Percentiles rank a stretch among this genome's conserved stretches.
Conservation (phyloP, 1,284 basidiomycete species). For the Laetiporus sulphureus region DNA sequence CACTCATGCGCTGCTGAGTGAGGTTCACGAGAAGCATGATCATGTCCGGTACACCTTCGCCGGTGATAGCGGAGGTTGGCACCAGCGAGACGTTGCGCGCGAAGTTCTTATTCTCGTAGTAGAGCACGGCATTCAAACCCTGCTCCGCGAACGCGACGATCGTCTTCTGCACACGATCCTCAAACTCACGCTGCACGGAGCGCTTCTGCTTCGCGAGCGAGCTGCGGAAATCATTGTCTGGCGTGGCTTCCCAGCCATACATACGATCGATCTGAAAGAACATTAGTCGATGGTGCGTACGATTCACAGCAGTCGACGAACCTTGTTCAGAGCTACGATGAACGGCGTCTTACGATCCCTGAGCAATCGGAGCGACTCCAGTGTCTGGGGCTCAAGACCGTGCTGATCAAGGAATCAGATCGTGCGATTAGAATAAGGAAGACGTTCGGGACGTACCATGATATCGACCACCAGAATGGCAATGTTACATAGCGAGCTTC, state of each 20-base stretch:
- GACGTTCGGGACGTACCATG: conserved; percentile 54
- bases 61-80: conserved; percentile 96
- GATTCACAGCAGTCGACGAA: conserved; percentile 16
- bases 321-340: conserved; percentile 98
- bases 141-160: conserved; percentile 96
- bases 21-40: conserved; percentile 97
- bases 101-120: conserved; percentile 98
- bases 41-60: conserved; percentile 99
- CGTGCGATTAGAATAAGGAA: neutral
- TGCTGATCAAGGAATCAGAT: conserved; percentile 46
- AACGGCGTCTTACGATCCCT: conserved; percentile 97
- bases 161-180: conserved; percentile 82
- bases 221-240: conserved; percentile 89
- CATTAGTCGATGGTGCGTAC: neutral
- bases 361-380: conserved; percentile 92
- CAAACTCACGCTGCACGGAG: conserved; percentile 88
- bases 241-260: conserved; percentile 91
- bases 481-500: conserved; percentile 98
- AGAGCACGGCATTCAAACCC: conserved; percentile 91
- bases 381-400: conserved; percentile 94
- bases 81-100: conserved; percentile 94
- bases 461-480: conserved; percentile 99
- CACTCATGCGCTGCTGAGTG: conserved; percentile 98
- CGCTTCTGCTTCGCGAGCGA: conserved; percentile 83
- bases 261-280: conserved; percentile 84